Percentiles rank a stretch among this genome's conserved stretches.
Conservation (phyloP, 257 asterid species). For the Craterostigma plantagineum region DNA sequence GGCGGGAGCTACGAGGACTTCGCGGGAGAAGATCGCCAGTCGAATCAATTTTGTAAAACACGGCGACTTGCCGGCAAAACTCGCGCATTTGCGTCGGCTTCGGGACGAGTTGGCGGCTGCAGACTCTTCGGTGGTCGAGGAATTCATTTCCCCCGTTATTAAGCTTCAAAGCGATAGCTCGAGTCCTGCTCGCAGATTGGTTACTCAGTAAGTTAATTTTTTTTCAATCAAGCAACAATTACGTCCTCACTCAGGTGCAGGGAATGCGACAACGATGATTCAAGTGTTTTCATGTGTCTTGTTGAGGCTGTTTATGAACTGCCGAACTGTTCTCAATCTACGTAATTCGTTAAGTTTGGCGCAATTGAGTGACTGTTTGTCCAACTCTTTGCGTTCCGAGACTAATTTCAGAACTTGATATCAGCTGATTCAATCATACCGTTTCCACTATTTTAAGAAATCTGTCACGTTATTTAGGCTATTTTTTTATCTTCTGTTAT, state of each 20-base stretch:
- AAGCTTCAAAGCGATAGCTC: conserved; percentile 47
- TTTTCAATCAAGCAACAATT: too few species aligned
- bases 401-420: too few species aligned
- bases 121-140: conserved; percentile 26
- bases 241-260: neutral
- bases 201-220: conserved; percentile 32
- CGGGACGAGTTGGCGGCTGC: conserved; percentile 37
- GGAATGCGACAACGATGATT: neutral
- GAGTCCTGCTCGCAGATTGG: conserved; percentile 65
- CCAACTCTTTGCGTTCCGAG: too few species aligned
- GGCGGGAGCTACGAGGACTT: conserved; percentile 31
- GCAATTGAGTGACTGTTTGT: too few species aligned
- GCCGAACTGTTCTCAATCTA: too few species aligned
- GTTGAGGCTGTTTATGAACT: too few species aligned
- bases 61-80: conserved; percentile 38
- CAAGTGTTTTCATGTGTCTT: too few species aligned
- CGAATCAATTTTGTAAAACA: conserved; percentile 34
- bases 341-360: too few species aligned
- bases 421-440: too few species aligned
- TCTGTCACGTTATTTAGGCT: too few species aligned
- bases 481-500: too few species aligned
- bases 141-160: conserved; percentile 36
- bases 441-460: too few species aligned
- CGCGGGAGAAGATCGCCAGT: conserved; percentile 34
- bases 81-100: conserved; percentile 43